Percentiles rank a stretch among this genome's conserved stretches.
Conservation (phyloP, 768 basidiomycete species). For the Clavaria fumosa region DNA sequence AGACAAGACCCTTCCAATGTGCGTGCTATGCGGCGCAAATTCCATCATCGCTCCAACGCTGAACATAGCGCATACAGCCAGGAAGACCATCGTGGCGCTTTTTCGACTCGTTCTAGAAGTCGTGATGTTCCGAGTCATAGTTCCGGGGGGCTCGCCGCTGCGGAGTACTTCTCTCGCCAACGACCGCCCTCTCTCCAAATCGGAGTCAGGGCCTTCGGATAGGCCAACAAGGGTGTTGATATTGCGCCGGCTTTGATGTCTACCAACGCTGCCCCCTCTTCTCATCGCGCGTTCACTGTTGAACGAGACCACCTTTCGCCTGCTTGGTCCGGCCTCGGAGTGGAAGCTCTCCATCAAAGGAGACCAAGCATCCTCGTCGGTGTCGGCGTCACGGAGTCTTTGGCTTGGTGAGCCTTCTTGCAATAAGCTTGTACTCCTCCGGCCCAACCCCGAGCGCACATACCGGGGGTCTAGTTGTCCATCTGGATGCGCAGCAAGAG, state of each 20-base stretch:
- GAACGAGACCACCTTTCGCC: slow-evolving; percentile 50
- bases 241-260: no score
- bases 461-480: slow-evolving; percentile 23
- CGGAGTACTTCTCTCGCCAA: slow-evolving; percentile 23
- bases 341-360: slow-evolving; percentile 61
- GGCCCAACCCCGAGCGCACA: slow-evolving; percentile 17
- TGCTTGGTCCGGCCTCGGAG: slow-evolving; percentile 43
- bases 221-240: no score
- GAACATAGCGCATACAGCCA: slow-evolving; percentile 64
- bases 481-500: slow-evolving; percentile 50
- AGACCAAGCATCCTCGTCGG: slow-evolving; percentile 35
- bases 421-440: slow-evolving; percentile 14
- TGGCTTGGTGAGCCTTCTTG: slow-evolving; percentile 11
- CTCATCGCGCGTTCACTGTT: slow-evolving; percentile 36
- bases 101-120: slow-evolving; percentile 52
- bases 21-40: slow-evolving; percentile 16
- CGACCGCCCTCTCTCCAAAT: slow-evolving; percentile 29
- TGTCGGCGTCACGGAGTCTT: slow-evolving; percentile 22
- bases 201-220: slow-evolving; percentile 12
- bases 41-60: slow-evolving; percentile 40
- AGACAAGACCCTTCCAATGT: slow-evolving; percentile 36
- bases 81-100: slow-evolving; percentile 67
- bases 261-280: slow-evolving; percentile 32
- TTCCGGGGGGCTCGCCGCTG: no score
- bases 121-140: no score